A percentile compares a stretch with the other conserved stretches of the same genome.
Evolutionary conservation across 495 filamentous ascomycete genomes (phyloP).

Genomic region (Alectoria sarmentosa): DNA sequence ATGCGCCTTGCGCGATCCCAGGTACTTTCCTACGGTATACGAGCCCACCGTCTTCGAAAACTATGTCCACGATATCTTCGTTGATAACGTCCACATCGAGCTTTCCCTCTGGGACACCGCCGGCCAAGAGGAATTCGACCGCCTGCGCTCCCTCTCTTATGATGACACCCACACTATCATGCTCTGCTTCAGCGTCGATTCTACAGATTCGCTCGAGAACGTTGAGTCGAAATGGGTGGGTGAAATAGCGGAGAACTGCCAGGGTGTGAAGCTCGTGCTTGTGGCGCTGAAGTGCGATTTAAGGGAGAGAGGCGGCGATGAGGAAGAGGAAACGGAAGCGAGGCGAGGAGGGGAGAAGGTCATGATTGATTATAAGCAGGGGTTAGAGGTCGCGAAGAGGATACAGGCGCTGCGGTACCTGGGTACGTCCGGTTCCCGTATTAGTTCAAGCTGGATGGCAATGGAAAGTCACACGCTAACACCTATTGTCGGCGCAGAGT

Average conservation of each 20-base stretch:
- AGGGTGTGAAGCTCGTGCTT: constrained; percentile 87
- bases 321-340: constrained; percentile 48
- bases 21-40: constrained; percentile 97
- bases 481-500: constrained; percentile 49
- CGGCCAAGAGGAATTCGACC: constrained; percentile 98
- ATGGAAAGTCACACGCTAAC: not conserved
- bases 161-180: constrained; percentile 97
- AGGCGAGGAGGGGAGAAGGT: constrained; percentile 40
- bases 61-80: constrained; percentile 98
- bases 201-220: constrained; percentile 93
- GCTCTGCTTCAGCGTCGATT: constrained; percentile 97
- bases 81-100: constrained; percentile 94
- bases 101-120: constrained; percentile 97
- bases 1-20: constrained; percentile 32
- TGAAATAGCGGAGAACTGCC: constrained; percentile 96
- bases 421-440: constrained; percentile 40
- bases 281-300: constrained; percentile 96
- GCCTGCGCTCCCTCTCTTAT: constrained; percentile 89
- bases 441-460: not conserved
- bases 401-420: constrained; percentile 87
- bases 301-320: constrained; percentile 59
- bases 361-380: constrained; percentile 87
- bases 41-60: constrained; percentile 99
- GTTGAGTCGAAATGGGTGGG: constrained; percentile 97
- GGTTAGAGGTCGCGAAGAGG: constrained; percentile 83